Percentiles rank a stretch among this genome's conserved stretches.
Conservation (phyloP, 352 stramenopile genomes). For the Nothophytophthora sp. region DNA sequence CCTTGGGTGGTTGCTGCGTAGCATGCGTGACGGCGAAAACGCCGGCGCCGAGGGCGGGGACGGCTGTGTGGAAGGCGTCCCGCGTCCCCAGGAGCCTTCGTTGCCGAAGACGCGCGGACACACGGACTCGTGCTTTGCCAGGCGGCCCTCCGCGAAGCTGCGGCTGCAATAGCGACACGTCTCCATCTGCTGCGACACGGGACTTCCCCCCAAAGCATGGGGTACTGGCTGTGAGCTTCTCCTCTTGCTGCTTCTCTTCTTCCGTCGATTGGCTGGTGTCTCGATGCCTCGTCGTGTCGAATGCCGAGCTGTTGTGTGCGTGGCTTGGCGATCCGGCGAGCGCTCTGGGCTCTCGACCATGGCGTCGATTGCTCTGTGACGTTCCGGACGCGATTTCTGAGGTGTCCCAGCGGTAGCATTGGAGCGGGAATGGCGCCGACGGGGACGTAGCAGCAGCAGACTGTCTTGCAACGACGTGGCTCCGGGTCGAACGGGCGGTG, state of each 20-base stretch:
- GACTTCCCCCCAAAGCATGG: conserved; percentile 1
- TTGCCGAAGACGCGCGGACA: conserved; percentile 81
- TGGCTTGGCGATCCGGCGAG: conserved; percentile 3
- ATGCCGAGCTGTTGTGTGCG: neutral
- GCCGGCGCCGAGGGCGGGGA: conserved; percentile 2
- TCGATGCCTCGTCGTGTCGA: neutral
- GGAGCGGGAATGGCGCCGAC: conserved; percentile 9
- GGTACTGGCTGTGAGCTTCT: conserved; percentile 13
- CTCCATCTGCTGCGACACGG: conserved; percentile 37
- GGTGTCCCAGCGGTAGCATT: conserved; percentile 10
- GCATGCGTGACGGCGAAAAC: neutral
- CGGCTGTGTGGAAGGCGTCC: conserved; percentile 18
- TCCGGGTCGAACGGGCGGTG: conserved; percentile 23
- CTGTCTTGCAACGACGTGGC: conserved; percentile 47
- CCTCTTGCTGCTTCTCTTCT: conserved; percentile 13
- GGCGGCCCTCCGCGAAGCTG: conserved; percentile 78
- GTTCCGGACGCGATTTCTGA: conserved; percentile 6
- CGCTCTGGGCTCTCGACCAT: conserved; percentile 1
- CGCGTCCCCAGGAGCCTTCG: conserved; percentile 75
- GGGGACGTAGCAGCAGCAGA: conserved; percentile 39
- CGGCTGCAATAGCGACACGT: conserved; percentile 77
- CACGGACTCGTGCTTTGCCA: conserved; percentile 82
- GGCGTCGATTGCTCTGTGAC: conserved; percentile 2
- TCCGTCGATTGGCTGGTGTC: conserved; percentile 3
- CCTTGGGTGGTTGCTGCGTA: conserved; percentile 9